Percentiles rank a stretch among this genome's conserved stretches.
phyloP scores from a whole-genome alignment of 768 basidiomycete species.

The Leccinum boreale region DNA sequence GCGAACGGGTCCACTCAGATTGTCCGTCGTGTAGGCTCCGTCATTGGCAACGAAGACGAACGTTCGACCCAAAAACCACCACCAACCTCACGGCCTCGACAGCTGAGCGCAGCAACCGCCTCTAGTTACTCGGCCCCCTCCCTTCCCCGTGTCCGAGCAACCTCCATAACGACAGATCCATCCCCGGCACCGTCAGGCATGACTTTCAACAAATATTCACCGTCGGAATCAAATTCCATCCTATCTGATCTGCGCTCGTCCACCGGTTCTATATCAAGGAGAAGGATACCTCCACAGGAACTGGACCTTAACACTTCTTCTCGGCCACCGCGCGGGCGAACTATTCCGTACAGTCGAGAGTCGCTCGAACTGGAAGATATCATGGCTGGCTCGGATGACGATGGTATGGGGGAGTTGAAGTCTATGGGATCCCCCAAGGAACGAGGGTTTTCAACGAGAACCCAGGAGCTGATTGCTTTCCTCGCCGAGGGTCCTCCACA shows the following conservation, averaged over 20 bases:
- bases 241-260: constrained; percentile 25
- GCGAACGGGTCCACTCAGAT: constrained; percentile 39
- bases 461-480: constrained; percentile 54
- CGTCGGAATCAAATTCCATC: constrained; percentile 29
- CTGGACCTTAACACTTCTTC: constrained; percentile 26
- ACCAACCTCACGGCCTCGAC: constrained; percentile 43
- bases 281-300: constrained; percentile 27
- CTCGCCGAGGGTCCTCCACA: constrained; percentile 57
- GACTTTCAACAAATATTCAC: constrained; percentile 27
- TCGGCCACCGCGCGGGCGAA: constrained; percentile 38
- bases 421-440: constrained; percentile 38
- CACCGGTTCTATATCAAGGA: constrained; percentile 18
- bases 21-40: constrained; percentile 59
- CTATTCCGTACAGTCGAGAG: constrained; percentile 55
- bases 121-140: constrained; percentile 31
- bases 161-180: constrained; percentile 34
- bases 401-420: constrained; percentile 34
- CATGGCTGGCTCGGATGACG: constrained; percentile 68
- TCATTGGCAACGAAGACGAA: constrained; percentile 58
- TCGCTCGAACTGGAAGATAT: constrained; percentile 74
- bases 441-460: constrained; percentile 41
- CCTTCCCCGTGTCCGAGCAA: constrained; percentile 26
- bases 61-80: constrained; percentile 27
- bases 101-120: constrained; percentile 43
- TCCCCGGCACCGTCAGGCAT: constrained; percentile 8